Conservation (phyloP, 345 rosid genomes). For the Eucalyptus erythrocorys region DNA sequence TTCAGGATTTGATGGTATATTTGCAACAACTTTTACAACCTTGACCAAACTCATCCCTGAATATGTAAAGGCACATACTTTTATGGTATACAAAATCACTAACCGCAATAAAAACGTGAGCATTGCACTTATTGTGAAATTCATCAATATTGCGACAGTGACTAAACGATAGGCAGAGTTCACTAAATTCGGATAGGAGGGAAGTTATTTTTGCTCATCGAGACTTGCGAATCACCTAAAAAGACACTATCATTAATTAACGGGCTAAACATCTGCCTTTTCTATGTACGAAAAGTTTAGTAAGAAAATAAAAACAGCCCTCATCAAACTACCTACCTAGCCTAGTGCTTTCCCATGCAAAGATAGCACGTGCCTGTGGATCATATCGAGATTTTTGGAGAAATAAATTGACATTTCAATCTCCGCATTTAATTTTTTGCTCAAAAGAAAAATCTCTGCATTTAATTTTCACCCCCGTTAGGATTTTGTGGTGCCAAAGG, state of each 20-base stretch:
- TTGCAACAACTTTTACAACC: no score
- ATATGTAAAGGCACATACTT: neutral
- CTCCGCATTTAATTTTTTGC: neutral
- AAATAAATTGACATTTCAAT: neutral
- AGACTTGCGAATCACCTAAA: neutral
- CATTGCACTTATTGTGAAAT: neutral
- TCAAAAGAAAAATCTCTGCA: no score
- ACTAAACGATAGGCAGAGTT: neutral
- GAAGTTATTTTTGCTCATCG: neutral
- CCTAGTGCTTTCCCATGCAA: neutral
- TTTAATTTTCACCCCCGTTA: neutral
- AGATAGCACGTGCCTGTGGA: neutral
- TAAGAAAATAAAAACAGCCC: neutral
- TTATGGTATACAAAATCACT: neutral
- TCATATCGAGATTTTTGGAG: neutral
- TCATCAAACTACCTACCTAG: neutral
- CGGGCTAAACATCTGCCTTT: neutral
- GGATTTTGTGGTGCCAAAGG: fast-evolving
- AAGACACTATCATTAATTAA: neutral
- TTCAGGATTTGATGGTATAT: neutral
- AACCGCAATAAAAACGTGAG: neutral
- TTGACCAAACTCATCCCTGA: neutral
- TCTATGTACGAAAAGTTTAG: neutral
- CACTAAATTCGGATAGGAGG: neutral
- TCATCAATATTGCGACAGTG: neutral